These are phyloP conservation scores for Quercus rubra DNA, from an alignment of 306 rosid genomes.

Conservation along the genomic window DNA sequence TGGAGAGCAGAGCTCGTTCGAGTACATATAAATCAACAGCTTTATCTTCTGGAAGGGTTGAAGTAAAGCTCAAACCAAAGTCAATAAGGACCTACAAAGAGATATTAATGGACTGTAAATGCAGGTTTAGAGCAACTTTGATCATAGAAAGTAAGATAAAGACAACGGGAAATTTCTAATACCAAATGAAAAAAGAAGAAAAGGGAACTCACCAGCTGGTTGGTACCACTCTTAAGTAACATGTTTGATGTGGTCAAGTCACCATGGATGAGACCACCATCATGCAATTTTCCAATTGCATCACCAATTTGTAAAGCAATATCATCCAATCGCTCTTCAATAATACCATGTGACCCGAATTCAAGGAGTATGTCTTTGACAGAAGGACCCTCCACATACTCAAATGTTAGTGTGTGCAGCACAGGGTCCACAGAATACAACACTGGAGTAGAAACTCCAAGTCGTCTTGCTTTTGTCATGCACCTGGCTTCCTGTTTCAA, in stretches of 20 bases:
- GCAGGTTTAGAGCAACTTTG: constrained; percentile 17
- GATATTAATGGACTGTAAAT: constrained; percentile 5
- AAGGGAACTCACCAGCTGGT: constrained; percentile 60
- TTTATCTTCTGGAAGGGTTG: constrained; percentile 87
- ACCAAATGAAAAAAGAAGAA: neutral
- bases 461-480: constrained; percentile 85
- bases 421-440: constrained; percentile 64
- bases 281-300: constrained; percentile 78
- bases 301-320: constrained; percentile 74
- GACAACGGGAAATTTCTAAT: neutral
- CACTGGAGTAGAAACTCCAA: constrained; percentile 73
- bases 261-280: constrained; percentile 84
- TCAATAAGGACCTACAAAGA: constrained; percentile 70
- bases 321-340: constrained; percentile 41
- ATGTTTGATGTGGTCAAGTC: constrained; percentile 91
- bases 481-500: constrained; percentile 86
- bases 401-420: constrained; percentile 65
- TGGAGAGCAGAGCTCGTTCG: constrained; percentile 83
- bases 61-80: constrained; percentile 88
- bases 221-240: constrained; percentile 50
- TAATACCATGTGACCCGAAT: constrained; percentile 44
- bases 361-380: constrained; percentile 75
- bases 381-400: constrained; percentile 67
- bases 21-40: constrained; percentile 89
- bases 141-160: neutral